Base-by-base conservation (phyloP, 2,329 filamentous ascomycete genomes). In the Cytospora piceicola region DNA sequence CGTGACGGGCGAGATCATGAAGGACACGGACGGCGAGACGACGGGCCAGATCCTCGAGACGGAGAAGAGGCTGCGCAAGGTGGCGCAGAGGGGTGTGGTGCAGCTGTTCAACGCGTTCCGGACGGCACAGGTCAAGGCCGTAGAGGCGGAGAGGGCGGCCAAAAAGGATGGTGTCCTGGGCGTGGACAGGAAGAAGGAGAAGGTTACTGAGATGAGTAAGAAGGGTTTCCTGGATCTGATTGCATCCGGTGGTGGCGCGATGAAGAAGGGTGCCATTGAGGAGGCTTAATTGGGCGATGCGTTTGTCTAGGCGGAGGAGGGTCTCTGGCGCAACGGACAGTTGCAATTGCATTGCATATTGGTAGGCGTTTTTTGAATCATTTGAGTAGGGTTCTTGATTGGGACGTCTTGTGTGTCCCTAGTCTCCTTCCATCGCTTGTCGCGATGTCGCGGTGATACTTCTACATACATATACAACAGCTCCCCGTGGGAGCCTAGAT, bases 21-120 rank as follows among this genome's bases (percentile, higher is more conserved):
- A 76, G 62, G 74, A 72, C 29, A 74, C 74, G 46, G 74, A 73
- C 9, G 73, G 72, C 66, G 79, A 83, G 63, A 85, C 85, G 24
- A 84, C 84, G 30, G 79, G 79, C 20, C 80, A 84, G 69, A 83
- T 85, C 30, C 75, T 87, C 73, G 92, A 91, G 73, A 85, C 89
- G 72, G 94, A 98, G 82, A 90, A 89, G 79, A 83, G 87, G 69
- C 77, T 98, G 73, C 88, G 91, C 73, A 95, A 96, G 81, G 93
- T 92, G 58, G 94, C 94, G 54, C 93, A 97, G 78, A 86, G 93
- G 63, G 94, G 94, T 86, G 95, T 99, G 51, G 90, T 98, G 29
- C 96, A 94, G 82, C 82, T 99, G 66, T 99, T 99, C 80, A 97
- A 98, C 77, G 95, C 95, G 0, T 93, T 99, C 36, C 85, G 94